Evolutionary conservation across 352 stramenopile species (phyloP).

Genomic region (Lagenidium sp.): DNA sequence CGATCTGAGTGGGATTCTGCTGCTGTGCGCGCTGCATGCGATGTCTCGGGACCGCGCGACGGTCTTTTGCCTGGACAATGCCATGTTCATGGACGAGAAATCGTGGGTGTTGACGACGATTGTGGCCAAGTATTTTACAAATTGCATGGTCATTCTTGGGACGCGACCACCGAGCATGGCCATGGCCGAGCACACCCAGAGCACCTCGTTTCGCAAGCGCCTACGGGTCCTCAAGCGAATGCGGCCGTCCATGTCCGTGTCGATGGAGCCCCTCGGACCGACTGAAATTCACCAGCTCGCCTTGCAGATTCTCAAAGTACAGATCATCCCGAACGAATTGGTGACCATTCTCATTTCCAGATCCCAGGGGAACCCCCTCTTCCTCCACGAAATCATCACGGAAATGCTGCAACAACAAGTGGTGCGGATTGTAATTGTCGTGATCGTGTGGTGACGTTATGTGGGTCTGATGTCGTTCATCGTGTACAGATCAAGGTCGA

Average conservation of each 20-base stretch:
- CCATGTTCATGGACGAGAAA: constrained; percentile 85
- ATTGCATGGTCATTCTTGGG: constrained; percentile 66
- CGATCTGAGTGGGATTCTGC: constrained; percentile 62
- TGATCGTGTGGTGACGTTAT: too few relatives aligned
- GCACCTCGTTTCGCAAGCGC: constrained; percentile 66
- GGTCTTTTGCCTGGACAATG: constrained; percentile 76
- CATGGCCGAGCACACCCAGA: constrained; percentile 60
- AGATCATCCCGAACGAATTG: constrained; percentile 46
- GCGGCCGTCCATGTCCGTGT: constrained; percentile 30
- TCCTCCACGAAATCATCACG: constrained; percentile 77
- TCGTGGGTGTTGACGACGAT: constrained; percentile 77
- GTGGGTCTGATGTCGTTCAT: too few relatives aligned
- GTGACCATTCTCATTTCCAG: constrained; percentile 57
- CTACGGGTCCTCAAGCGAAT: constrained; percentile 65
- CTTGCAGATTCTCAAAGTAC: constrained; percentile 51
- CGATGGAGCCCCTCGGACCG: constrained; percentile 42
- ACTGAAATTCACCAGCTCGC: constrained; percentile 56
- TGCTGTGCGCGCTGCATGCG: constrained; percentile 69
- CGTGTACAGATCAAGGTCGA: constrained; percentile 63
- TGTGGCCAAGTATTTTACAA: constrained; percentile 82
- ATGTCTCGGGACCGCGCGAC: constrained; percentile 62
- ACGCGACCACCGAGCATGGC: constrained; percentile 60
- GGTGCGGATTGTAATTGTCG: constrained; percentile 24
- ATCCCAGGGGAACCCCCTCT: constrained; percentile 77
- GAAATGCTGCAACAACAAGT: constrained; percentile 76